Evolutionary conservation across 805 yeast genomes (phyloP), one percentile per base, ranked within the genome.

Genomic region (Jamesozyma hellenica): DNA sequence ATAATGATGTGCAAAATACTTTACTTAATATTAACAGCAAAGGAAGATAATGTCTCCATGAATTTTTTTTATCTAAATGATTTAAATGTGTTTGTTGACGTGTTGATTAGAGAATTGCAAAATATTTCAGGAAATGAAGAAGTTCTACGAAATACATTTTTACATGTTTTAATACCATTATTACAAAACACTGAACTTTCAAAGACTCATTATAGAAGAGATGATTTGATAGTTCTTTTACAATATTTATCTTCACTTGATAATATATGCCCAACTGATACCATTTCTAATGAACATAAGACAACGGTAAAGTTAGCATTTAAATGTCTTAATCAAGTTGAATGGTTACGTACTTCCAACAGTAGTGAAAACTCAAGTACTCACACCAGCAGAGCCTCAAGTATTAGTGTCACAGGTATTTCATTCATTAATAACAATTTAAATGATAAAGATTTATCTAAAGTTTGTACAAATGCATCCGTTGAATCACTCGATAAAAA

Each of bases 1-100:
- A 79, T 86, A 3, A 71, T 88, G 64, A 82, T 83, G 53, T 68
- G 88, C 49, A 88, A 88, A 60, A 68, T 85, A 42, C 64, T 88
- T 8, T 85, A 84, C 56, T 60, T 82, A 42, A 71, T 88, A 1
- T 75, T 88, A 60, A 78, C 88, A 2, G 40, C 52, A 4, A 74
- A 78, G 4, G 44, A 46, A 11, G 67, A 78, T 5, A 62, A 63
- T 28, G 36, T 53, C 7, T 79, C 94, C 0, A 66, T 73, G 39
- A 82, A 79, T 42, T 68, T 79, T 50, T 74, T 86, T 36, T 88
- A 88, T 55, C 66, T 84, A 45, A 88, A 88, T 51, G 97, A 88
- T 56, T 62, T 88, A 42, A 79, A 81, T 50, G 94, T 88, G 6
- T 70, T 88, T 41, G 77, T 82, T 12, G 95, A 86, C 52, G 87